Percentiles rank a stretch among this genome's conserved stretches.
These are phyloP conservation scores for Eucalyptus viminalis DNA, from an alignment of 345 rosid genomes.

Conservation along the genomic window DNA sequence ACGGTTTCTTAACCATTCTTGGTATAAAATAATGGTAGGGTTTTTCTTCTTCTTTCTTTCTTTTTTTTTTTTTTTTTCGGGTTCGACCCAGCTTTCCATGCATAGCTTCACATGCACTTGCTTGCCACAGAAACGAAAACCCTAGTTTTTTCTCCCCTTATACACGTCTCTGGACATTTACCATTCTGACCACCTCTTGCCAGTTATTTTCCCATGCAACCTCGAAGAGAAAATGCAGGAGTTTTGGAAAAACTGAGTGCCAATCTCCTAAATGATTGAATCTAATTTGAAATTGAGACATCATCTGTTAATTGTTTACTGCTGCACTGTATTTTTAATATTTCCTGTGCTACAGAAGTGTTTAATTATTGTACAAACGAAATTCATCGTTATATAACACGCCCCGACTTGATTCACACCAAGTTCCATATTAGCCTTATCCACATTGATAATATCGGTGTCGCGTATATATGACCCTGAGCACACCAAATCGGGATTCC, in stretches of 20 bases:
- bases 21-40: neutral
- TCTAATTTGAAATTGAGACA: neutral
- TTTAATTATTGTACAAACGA: neutral
- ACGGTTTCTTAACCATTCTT: slow-evolving; percentile 53
- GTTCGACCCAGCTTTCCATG: slow-evolving; percentile 60
- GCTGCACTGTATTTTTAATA: neutral
- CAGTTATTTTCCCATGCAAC: slow-evolving; percentile 4
- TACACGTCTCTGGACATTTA: slow-evolving; percentile 4
- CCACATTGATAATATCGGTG: neutral
- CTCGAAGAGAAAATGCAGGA: neutral
- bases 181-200: slow-evolving; percentile 25
- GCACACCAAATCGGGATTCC: neutral
- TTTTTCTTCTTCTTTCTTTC: neutral
- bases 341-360: neutral
- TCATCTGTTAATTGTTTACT: neutral
- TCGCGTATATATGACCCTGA: neutral
- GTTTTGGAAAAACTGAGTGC: neutral
- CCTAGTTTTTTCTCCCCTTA: slow-evolving; percentile 4
- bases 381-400: neutral
- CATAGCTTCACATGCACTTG: slow-evolving; percentile 55
- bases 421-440: neutral
- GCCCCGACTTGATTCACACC: neutral
- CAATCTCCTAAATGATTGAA: neutral
- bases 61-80: neutral
- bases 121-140: slow-evolving; percentile 9